Conservation (phyloP, 208 protist genomes). For the Trypanosoma platydactyli region DNA sequence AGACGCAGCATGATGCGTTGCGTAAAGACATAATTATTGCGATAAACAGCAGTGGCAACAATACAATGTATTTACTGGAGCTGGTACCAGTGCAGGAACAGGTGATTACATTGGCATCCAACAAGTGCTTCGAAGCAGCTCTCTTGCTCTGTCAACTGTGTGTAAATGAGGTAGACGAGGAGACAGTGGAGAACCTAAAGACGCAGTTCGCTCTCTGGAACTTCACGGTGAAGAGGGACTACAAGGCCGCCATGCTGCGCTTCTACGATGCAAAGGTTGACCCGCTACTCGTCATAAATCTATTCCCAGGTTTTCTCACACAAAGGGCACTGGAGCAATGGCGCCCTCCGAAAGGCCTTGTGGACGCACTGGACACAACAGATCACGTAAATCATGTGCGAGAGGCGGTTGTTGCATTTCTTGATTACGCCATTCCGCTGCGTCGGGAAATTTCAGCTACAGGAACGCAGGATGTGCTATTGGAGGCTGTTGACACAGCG, state of each 20-base stretch:
- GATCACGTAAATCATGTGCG: slow-evolving; percentile 11
- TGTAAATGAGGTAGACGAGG: slow-evolving; percentile 40
- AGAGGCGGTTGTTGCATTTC: slow-evolving; percentile 26
- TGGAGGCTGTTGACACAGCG: slow-evolving; percentile 47
- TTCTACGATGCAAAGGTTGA: slow-evolving; percentile 47
- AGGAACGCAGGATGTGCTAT: slow-evolving; percentile 12
- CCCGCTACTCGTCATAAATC: slow-evolving; percentile 43
- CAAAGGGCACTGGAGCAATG: slow-evolving; percentile 5
- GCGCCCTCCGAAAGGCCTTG: slow-evolving; percentile 20
- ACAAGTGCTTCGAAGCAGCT: slow-evolving; percentile 36
- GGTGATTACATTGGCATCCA: slow-evolving; percentile 29
- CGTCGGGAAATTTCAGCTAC: slow-evolving; percentile 15
- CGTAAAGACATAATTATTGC: slow-evolving; percentile 39
- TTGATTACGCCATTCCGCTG: slow-evolving; percentile 26
- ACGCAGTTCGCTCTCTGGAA: slow-evolving; percentile 43
- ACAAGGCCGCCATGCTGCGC: slow-evolving; percentile 40
- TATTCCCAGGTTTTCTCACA: slow-evolving; percentile 44
- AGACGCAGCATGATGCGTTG: slow-evolving; percentile 20
- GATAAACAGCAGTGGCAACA: slow-evolving; percentile 19
- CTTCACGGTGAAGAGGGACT: slow-evolving; percentile 37
- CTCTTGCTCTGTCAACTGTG: slow-evolving; percentile 64
- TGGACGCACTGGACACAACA: neutral
- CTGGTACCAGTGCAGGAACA: slow-evolving; percentile 32
- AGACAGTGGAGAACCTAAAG: slow-evolving; percentile 30
- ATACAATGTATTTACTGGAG: slow-evolving; percentile 38